These are phyloP conservation scores for Verticillium dahliae DNA, from an alignment of 2,329 filamentous ascomycete genomes.

Conservation along the genomic window DNA sequence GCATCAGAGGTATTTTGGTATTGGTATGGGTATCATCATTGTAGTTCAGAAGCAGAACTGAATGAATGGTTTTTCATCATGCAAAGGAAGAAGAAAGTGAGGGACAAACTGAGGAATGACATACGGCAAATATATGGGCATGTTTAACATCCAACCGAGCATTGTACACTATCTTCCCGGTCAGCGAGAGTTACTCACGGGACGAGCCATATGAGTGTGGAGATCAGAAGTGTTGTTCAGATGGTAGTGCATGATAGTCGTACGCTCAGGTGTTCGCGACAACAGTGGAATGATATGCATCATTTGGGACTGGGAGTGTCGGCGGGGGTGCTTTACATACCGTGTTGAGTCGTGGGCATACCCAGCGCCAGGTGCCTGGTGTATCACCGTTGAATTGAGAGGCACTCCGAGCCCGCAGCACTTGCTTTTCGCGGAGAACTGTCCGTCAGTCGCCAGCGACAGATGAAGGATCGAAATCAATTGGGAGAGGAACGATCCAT, in stretches of 20 bases:
- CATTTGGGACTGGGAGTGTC: constrained; percentile 25
- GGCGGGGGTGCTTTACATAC: constrained; percentile 14
- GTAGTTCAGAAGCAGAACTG: constrained; percentile 72
- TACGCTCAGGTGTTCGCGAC: constrained; percentile 54
- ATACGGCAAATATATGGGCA: neutral
- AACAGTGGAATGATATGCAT: constrained; percentile 53
- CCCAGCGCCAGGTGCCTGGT: neutral
- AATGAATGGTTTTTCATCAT: constrained; percentile 61
- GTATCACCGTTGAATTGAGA: too few relatives aligned
- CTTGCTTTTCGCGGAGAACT: too few relatives aligned
- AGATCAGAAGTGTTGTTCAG: constrained; percentile 38
- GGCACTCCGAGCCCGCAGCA: too few relatives aligned
- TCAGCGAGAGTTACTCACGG: too few relatives aligned
- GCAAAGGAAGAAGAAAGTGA: constrained; percentile 9
- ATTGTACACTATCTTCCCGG: too few relatives aligned
- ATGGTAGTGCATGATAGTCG: constrained; percentile 73
- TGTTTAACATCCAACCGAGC: too few relatives aligned
- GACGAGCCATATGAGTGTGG: neutral
- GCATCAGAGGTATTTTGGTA: constrained; percentile 54
- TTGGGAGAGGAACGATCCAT: too few relatives aligned
- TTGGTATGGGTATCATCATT: constrained; percentile 62
- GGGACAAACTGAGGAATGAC: neutral
- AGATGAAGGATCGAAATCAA: too few relatives aligned
- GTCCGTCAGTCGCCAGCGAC: too few relatives aligned
- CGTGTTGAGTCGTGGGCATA: neutral